These are phyloP conservation scores for Triticum dicoccoides DNA, from an alignment of 176 grass and related monocot genomes.

Conservation along the genomic window DNA sequence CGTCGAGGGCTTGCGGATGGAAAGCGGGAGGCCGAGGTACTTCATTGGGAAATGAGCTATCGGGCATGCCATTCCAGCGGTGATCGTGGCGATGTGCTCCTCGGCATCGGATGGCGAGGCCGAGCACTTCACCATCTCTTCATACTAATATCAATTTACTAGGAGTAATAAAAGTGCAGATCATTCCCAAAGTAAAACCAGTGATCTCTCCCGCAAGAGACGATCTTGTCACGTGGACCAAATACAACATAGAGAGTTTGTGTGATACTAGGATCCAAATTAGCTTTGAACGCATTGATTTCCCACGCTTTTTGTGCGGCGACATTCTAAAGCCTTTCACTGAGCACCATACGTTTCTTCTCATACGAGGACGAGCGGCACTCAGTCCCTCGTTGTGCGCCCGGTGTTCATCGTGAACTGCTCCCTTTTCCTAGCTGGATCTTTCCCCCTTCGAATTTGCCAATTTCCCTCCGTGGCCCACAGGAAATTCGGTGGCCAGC, in stretches of 20 bases:
- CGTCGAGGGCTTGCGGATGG: too few relatives aligned
- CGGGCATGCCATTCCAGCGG: too few relatives aligned
- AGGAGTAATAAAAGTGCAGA: too few relatives aligned
- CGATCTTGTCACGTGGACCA: not conserved
- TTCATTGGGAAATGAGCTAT: too few relatives aligned
- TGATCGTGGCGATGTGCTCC: too few relatives aligned
- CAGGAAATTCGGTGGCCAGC: constrained; percentile 6
- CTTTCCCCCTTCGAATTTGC: not conserved
- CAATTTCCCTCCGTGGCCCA: constrained; percentile 1
- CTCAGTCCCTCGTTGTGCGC: not conserved
- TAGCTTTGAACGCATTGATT: not conserved
- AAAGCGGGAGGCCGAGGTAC: too few relatives aligned
- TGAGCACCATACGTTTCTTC: not conserved
- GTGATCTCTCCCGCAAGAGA: not conserved
- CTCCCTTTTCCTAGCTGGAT: constrained; percentile 10
- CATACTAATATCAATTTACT: too few relatives aligned
- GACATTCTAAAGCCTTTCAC: not conserved
- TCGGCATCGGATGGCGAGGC: too few relatives aligned
- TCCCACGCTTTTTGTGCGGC: not conserved
- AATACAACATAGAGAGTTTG: not conserved
- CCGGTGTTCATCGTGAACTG: not conserved
- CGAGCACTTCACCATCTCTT: not conserved
- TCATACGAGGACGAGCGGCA: not conserved
- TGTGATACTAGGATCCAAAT: not conserved
- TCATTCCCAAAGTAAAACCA: too few relatives aligned